phyloP scores from a whole-genome alignment of 2,329 filamentous ascomycete genomes.

The Chaetothyriales sp. region DNA sequence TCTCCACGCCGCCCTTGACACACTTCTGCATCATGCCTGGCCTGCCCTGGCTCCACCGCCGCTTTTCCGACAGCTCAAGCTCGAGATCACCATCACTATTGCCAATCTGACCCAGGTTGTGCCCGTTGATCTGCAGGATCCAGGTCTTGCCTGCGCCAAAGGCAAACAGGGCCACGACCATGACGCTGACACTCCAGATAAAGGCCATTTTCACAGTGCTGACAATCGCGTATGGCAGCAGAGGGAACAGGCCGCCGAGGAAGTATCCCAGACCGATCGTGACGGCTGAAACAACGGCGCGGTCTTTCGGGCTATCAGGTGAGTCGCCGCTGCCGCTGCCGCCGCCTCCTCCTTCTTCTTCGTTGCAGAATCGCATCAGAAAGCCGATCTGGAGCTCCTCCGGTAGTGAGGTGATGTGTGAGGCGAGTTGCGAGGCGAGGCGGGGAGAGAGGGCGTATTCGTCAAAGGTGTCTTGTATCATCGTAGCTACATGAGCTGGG shows the following conservation, averaged over 20 bases:
- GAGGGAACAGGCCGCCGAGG: slow-evolving; percentile 31
- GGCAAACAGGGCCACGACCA: slow-evolving; percentile 32
- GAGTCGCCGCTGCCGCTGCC: slow-evolving; percentile 8
- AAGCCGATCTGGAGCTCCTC: slow-evolving; percentile 10
- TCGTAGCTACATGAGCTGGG: slow-evolving; percentile 32
- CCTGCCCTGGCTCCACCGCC: slow-evolving; percentile 37
- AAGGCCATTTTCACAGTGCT: slow-evolving; percentile 27
- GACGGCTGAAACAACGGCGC: slow-evolving; percentile 24
- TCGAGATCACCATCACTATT: slow-evolving; percentile 21
- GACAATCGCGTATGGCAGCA: slow-evolving; percentile 37
- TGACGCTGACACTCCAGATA: slow-evolving; percentile 38
- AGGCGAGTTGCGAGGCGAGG: slow-evolving; percentile 9
- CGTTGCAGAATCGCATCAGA: slow-evolving; percentile 11
- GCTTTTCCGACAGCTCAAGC: slow-evolving; percentile 31
- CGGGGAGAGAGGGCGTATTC: slow-evolving; percentile 34
- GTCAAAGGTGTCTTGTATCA: slow-evolving; percentile 32
- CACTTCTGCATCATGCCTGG: background rate
- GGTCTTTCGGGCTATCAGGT: slow-evolving; percentile 27
- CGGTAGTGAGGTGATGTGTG: slow-evolving; percentile 11
- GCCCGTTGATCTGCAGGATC: slow-evolving; percentile 11
- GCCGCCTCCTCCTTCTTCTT: too few species aligned
- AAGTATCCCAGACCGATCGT: slow-evolving; percentile 24
- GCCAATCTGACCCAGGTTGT: background rate
- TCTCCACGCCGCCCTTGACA: slow-evolving; percentile 42
- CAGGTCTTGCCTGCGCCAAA: slow-evolving; percentile 39